phyloP scores from a whole-genome alignment of 495 filamentous ascomycete species.

The Aspergillus avenaceus region DNA sequence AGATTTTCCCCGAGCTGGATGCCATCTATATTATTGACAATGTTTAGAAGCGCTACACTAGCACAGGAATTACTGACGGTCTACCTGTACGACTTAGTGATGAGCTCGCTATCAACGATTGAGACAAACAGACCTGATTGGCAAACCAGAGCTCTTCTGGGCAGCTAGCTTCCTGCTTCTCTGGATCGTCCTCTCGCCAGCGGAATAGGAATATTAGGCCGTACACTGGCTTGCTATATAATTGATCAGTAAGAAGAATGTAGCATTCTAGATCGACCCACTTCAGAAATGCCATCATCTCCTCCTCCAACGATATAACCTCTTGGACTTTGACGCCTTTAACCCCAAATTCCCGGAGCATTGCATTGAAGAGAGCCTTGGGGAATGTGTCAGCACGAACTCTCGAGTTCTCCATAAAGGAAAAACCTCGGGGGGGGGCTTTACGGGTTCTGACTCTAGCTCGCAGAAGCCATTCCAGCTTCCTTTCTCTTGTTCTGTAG shows the following conservation, averaged over 20 bases:
- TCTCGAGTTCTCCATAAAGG: neutral
- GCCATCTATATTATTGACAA: constrained; percentile 74
- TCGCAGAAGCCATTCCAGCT: constrained; percentile 79
- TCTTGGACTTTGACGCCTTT: constrained; percentile 72
- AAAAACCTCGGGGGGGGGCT: no score
- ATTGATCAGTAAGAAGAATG: neutral
- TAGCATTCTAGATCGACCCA: constrained; percentile 26
- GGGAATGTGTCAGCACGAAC: neutral
- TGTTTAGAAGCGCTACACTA: constrained; percentile 83
- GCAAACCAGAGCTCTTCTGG: constrained; percentile 85
- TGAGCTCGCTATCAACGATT: neutral
- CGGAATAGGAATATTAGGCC: constrained; percentile 82
- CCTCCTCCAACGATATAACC: constrained; percentile 68
- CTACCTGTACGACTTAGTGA: constrained; percentile 32
- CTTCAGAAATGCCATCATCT: constrained; percentile 61
- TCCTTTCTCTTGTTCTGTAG: constrained; percentile 37
- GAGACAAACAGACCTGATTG: constrained; percentile 62
- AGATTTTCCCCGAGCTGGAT: constrained; percentile 66
- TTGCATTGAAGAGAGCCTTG: constrained; percentile 78
- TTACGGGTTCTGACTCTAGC: constrained; percentile 85
- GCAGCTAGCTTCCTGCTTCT: constrained; percentile 54
- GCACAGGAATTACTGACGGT: constrained; percentile 81
- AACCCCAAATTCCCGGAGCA: constrained; percentile 75
- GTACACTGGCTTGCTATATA: constrained; percentile 62
- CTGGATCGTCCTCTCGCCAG: constrained; percentile 57